Conservation (phyloP, 257 asterid genomes). For the Solanum paucissectum region DNA sequence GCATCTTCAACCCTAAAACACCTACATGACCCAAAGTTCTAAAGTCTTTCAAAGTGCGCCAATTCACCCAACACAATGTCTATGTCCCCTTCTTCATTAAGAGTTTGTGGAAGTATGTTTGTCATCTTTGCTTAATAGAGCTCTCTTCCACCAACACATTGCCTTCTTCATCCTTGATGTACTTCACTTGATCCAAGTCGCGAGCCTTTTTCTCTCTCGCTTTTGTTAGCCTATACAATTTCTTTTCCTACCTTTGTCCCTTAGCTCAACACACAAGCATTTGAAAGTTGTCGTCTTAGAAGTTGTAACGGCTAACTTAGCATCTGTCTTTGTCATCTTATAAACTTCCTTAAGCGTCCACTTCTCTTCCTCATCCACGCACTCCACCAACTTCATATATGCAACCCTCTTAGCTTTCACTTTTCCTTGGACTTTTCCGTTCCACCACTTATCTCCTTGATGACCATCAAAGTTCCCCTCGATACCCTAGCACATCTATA, state of each 20-base stretch:
- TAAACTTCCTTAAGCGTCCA: background rate
- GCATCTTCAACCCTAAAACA: background rate
- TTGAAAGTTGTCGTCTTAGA: background rate
- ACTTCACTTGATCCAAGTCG: background rate
- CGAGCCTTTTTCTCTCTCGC: background rate
- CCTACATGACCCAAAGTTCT: background rate
- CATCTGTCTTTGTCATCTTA: background rate
- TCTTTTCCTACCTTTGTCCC: background rate
- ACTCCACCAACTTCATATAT: background rate
- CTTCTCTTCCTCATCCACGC: background rate
- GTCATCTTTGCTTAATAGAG: background rate
- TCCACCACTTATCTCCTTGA: background rate
- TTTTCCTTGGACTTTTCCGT: background rate
- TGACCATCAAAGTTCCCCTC: background rate
- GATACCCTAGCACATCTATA: background rate
- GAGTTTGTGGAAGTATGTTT: background rate
- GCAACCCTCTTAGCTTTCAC: background rate
- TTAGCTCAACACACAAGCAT: background rate
- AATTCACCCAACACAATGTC: background rate
- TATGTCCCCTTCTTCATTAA: background rate
- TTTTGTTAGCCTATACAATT: background rate
- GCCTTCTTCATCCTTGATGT: background rate
- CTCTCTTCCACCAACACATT: background rate
- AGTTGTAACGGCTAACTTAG: background rate
- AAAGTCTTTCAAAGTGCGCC: background rate